A percentile compares a stretch with the other conserved stretches of the same genome.
Evolutionary conservation across 148 eudicot species (phyloP).

Genomic region (Arctostaphylos glauca): DNA sequence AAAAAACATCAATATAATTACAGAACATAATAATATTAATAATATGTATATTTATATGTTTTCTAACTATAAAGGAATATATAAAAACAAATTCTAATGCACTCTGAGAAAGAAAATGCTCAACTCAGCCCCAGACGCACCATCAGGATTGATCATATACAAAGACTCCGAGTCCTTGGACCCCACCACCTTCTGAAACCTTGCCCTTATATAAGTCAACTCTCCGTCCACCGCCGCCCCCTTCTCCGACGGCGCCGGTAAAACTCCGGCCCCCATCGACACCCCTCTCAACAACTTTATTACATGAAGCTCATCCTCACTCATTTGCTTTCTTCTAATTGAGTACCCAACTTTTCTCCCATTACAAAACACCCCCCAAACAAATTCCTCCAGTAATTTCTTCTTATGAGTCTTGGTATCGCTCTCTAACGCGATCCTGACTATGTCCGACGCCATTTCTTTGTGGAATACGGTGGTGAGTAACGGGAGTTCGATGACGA

Average conservation of each 20-base stretch:
- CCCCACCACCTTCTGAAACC: slow-evolving; percentile 80
- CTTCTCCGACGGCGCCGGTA: slow-evolving; percentile 42
- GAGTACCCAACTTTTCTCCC: slow-evolving; percentile 80
- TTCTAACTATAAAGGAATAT: neutral
- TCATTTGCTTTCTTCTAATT: slow-evolving; percentile 56
- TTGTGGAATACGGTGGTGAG: slow-evolving; percentile 50
- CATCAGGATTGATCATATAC: slow-evolving; percentile 88
- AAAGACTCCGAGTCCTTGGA: slow-evolving; percentile 79
- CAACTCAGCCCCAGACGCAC: slow-evolving; percentile 61
- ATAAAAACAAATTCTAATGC: slow-evolving; percentile 11
- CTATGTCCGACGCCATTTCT: slow-evolving; percentile 65
- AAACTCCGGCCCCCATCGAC: slow-evolving; percentile 91
- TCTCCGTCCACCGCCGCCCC: slow-evolving; percentile 48
- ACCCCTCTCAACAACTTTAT: slow-evolving; percentile 69
- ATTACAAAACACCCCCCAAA: slow-evolving; percentile 78
- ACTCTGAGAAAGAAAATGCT: slow-evolving; percentile 78
- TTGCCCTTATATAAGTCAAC: slow-evolving; percentile 67
- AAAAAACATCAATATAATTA: neutral
- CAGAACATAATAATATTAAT: neutral
- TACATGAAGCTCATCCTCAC: slow-evolving; percentile 71
- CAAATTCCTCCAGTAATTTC: slow-evolving; percentile 72
- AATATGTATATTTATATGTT: neutral
- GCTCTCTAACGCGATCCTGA: slow-evolving; percentile 66
- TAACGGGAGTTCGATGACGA: slow-evolving; percentile 68
- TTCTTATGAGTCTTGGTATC: slow-evolving; percentile 65